Conservation (phyloP, 139 green algal genomes). For the Astrephomene gubernaculifera region DNA sequence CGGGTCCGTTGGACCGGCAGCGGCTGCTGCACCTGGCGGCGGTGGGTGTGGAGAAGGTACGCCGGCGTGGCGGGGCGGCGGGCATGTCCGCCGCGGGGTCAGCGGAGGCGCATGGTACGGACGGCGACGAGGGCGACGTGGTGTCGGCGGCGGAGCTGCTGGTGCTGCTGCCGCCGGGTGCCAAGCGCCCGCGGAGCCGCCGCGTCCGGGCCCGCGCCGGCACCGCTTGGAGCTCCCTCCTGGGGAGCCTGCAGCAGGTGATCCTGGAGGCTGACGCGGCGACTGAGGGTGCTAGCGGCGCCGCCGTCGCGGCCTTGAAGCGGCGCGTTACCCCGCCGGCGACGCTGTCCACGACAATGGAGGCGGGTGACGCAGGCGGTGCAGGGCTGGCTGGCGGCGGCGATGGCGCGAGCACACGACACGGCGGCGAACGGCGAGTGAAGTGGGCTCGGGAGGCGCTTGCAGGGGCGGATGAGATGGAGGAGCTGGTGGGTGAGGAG, state of each 20-base stretch:
- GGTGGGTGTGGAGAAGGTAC: background rate
- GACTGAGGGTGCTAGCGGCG: background rate
- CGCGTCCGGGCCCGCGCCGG: background rate
- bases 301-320: background rate
- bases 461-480: background rate
- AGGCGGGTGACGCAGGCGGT: background rate
- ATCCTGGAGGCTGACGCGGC: background rate
- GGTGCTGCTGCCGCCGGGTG: background rate
- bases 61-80: background rate
- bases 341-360: background rate
- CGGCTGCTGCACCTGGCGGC: constrained; percentile 33
- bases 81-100: background rate
- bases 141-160: background rate
- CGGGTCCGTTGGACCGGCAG: constrained; percentile 5
- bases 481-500: constrained; percentile 2
- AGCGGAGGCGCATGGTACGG: background rate
- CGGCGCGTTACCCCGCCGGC: background rate
- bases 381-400: background rate
- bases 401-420: background rate
- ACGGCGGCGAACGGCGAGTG: background rate
- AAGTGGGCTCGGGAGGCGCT: background rate
- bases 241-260: background rate
- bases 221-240: background rate
- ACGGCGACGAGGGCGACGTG: background rate
- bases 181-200: background rate